phyloP scores from a whole-genome alignment of 2,329 filamentous ascomycete species.

The Thelonectria discophora region DNA sequence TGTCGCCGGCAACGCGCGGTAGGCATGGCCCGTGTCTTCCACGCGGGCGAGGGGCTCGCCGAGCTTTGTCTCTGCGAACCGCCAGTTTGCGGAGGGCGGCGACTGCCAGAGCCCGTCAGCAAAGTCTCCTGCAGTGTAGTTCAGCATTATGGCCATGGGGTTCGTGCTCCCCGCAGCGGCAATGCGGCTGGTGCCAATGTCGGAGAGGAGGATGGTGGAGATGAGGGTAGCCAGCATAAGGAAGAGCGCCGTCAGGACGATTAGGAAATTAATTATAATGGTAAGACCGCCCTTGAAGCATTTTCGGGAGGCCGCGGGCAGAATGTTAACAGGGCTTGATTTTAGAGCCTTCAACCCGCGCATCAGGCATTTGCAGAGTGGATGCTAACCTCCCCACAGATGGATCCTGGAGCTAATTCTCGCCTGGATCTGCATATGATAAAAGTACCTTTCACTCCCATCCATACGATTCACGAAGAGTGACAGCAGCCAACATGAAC shows the following conservation, averaged over 20 bases:
- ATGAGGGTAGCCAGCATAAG: slow-evolving; percentile 3
- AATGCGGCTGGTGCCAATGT: background rate
- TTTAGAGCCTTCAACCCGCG: background rate
- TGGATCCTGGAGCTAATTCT: too few relatives aligned
- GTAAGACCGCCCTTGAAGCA: accelerated
- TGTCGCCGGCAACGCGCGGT: slow-evolving; percentile 15
- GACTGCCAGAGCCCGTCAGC: slow-evolving; percentile 23
- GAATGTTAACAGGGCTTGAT: slow-evolving; percentile 4
- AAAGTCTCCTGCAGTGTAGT: too few relatives aligned
- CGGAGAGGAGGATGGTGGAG: slow-evolving; percentile 24
- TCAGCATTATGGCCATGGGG: background rate
- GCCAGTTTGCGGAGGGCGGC: slow-evolving; percentile 21
- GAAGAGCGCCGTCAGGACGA: background rate
- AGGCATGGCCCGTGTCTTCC: slow-evolving; percentile 16
- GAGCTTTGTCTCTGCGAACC: slow-evolving; percentile 15
- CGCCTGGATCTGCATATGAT: too few relatives aligned
- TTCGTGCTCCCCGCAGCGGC: background rate
- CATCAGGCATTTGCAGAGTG: too few relatives aligned
- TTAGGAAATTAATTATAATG: background rate
- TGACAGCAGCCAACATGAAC: too few relatives aligned
- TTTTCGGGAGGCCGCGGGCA: slow-evolving; percentile 14
- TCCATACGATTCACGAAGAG: too few relatives aligned
- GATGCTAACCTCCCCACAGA: too few relatives aligned
- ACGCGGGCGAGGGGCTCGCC: background rate
- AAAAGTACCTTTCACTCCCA: too few relatives aligned